Evolutionary conservation across 2,329 filamentous ascomycete genomes (phyloP), one percentile per base, ranked within the genome.

Genomic region (Aspergillus costaricaensis): DNA sequence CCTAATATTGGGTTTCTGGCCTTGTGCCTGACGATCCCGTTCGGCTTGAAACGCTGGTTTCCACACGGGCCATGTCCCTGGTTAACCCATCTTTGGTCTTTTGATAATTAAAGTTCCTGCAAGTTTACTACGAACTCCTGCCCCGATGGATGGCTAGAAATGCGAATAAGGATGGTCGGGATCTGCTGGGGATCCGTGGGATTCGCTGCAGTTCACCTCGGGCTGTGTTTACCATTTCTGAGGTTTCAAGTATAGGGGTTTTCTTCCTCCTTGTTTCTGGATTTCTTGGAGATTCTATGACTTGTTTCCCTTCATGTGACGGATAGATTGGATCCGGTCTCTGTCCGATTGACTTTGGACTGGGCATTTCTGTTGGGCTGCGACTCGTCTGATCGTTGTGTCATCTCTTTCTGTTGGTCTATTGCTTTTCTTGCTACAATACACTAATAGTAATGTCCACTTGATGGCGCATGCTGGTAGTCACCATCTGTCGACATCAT

Each of bases 201-300:
- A 47, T 25, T 6, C 4, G 27, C 23, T 30, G 4, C 15, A n/a
- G 23, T 49, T 50, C 47, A 50, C 19, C 17, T 50, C 47, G 44
- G 14, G 19, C 14, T 12, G 25, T 36, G 12, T 23, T 27, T 25
- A 21, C 23, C 39, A 38, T 17, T 14, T 41, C 51, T 39, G 27
- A 25, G 53, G 53, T 47, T 55, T 55, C 39, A 32, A n/a, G 41
- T 55, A 55, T 55, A 55, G 53, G 52, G 52, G 52, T 14, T 39
- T 39, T 36, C 27, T 52, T 2, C 50, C 21, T 21, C 10, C 19
- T 52, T 19, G 30, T 15, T 36, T 51, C 49, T 32, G 25, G 32
- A 14, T 15, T 36, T 14, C 12, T 14, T 14, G 4, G 32, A 14
- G 32, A 14, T 36, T 15, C 12, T 36, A 36, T 36, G 32, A 14